These are phyloP conservation scores for Linum trigynum DNA, from an alignment of 345 rosid genomes.

Conservation along the genomic window DNA sequence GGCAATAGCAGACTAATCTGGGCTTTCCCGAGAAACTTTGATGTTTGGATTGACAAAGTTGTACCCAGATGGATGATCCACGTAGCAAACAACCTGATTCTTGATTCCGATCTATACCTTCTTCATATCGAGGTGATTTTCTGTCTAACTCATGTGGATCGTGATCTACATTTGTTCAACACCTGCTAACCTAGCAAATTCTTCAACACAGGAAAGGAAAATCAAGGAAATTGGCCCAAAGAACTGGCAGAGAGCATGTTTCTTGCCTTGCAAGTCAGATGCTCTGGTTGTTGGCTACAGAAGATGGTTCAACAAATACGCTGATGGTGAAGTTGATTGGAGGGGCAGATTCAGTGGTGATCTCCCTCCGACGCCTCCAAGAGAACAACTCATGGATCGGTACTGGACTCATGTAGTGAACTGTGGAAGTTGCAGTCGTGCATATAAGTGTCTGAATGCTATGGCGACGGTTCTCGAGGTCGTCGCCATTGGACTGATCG, in stretches of 20 bases:
- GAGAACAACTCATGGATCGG: conserved; percentile 5
- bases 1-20: conserved; percentile 3
- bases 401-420: conserved; percentile 1
- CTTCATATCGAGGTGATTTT: conserved; percentile 2
- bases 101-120: conserved; percentile 3
- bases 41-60: not conserved
- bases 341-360: not conserved
- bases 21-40: not conserved
- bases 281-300: not conserved
- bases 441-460: not conserved
- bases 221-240: not conserved
- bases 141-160: too few relatives aligned
- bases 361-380: conserved; percentile 1
- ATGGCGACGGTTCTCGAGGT: not conserved
- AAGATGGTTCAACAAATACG: conserved; percentile 5
- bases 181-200: too few relatives aligned
- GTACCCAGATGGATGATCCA: conserved; percentile 3
- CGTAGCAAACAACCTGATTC: not conserved
- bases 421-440: conserved; percentile 1
- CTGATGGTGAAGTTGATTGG: not conserved
- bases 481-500: not conserved
- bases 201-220: not conserved
- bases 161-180: too few relatives aligned
- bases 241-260: conserved; percentile 1
- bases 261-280: conserved; percentile 4